Percentiles rank a stretch among this genome's conserved stretches.
phyloP scores from a whole-genome alignment of 2,329 filamentous ascomycete species.

The Albophoma yamanashiensis region DNA sequence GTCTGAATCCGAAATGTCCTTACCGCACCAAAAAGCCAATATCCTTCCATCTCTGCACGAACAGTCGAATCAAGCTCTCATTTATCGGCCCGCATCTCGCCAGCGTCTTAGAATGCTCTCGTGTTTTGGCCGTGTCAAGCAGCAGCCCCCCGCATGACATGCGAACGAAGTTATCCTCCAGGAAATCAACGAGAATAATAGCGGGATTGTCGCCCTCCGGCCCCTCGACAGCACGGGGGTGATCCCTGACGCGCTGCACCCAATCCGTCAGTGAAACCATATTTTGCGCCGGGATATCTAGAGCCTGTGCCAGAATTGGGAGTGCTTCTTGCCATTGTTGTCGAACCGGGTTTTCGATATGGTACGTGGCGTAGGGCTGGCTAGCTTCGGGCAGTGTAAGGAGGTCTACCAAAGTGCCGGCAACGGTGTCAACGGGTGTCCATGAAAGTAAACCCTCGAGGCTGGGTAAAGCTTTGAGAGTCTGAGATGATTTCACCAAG shows the following conservation, averaged over 20 bases:
- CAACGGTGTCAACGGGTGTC: slow-evolving; percentile 29
- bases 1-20: too few species aligned
- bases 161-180: slow-evolving; percentile 3
- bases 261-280: slow-evolving; percentile 3
- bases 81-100: neutral
- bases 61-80: neutral
- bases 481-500: slow-evolving; percentile 38
- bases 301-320: neutral
- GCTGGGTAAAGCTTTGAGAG: slow-evolving; percentile 27
- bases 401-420: slow-evolving; percentile 5
- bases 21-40: neutral
- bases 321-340: slow-evolving; percentile 8
- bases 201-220: slow-evolving; percentile 3
- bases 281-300: neutral
- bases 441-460: slow-evolving; percentile 29
- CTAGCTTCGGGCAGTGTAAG: neutral
- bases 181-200: slow-evolving; percentile 3
- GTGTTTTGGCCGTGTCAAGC: slow-evolving; percentile 1
- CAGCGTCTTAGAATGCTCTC: slow-evolving; percentile 4
- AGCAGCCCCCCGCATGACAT: slow-evolving; percentile 7
- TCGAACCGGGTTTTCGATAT: slow-evolving; percentile 11
- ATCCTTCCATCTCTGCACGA: neutral
- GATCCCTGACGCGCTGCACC: neutral
- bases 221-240: neutral
- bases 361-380: slow-evolving; percentile 6